Evolutionary conservation across 2,329 filamentous ascomycete genomes (phyloP).

Genomic region (Aureobasidium sp.): DNA sequence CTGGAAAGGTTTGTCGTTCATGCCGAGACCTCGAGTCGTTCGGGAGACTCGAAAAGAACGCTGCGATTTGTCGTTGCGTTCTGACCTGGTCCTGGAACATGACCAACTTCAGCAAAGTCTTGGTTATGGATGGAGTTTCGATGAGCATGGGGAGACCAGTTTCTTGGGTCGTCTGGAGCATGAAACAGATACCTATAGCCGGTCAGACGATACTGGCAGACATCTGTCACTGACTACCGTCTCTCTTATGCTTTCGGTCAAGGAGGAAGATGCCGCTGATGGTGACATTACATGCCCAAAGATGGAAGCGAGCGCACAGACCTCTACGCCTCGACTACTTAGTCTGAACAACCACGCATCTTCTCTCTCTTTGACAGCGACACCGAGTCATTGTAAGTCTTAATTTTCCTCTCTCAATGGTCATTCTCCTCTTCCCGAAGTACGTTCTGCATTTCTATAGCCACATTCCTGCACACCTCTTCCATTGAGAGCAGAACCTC

Average conservation of each 20-base stretch:
- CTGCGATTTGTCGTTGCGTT: neutral
- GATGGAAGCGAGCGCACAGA: neutral
- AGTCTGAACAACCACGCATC: neutral
- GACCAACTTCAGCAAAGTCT: neutral
- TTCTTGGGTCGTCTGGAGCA: neutral
- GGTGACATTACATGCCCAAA: neutral
- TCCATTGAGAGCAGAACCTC: neutral
- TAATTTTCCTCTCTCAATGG: neutral
- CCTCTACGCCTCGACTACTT: neutral
- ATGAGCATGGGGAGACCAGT: neutral
- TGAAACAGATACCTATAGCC: neutral
- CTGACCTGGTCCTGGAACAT: neutral
- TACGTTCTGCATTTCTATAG: neutral
- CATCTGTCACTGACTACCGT: neutral
- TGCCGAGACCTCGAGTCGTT: neutral
- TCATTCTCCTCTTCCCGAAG: neutral
- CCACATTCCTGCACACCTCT: neutral
- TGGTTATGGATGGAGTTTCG: conserved; percentile 6
- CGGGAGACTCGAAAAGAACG: neutral
- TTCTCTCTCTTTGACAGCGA: neutral
- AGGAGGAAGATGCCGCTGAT: neutral
- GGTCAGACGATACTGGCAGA: neutral
- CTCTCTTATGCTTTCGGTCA: neutral
- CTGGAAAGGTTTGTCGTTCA: neutral
- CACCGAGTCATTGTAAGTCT: neutral